A percentile compares a stretch with the other conserved stretches of the same genome.
phyloP scores from a whole-genome alignment of 2,329 filamentous ascomycete species.

The Pestalotiopsis sp. region DNA sequence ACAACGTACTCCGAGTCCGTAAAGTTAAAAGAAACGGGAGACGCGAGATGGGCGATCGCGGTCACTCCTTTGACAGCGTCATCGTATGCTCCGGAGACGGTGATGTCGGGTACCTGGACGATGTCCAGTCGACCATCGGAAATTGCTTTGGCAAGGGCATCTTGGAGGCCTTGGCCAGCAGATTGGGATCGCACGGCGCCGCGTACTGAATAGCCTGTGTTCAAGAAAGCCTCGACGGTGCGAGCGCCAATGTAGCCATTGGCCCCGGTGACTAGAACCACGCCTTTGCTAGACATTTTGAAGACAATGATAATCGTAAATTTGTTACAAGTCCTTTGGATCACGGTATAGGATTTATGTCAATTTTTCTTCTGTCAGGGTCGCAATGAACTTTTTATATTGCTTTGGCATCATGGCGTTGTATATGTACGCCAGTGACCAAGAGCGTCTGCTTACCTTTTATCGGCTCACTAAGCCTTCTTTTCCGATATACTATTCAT shows the following conservation, averaged over 20 bases:
- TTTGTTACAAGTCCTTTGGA: background rate
- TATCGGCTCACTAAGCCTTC: no score
- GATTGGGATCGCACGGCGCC: conserved; percentile 31
- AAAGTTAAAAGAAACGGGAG: conserved; percentile 20
- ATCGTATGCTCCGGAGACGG: conserved; percentile 33
- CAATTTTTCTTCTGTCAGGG: background rate
- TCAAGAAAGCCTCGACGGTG: conserved; percentile 30
- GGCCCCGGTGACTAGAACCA: conserved; percentile 36
- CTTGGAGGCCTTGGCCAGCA: conserved; percentile 18
- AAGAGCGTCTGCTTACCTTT: no score
- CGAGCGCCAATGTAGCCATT: conserved; percentile 36
- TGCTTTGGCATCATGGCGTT: no score
- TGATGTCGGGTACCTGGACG: conserved; percentile 34
- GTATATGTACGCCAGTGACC: no score
- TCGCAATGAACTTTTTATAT: no score
- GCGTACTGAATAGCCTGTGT: conserved; percentile 33
- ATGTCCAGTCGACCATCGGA: conserved; percentile 23
- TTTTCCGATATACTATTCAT: no score
- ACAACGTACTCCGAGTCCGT: conserved; percentile 20
- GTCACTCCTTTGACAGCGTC: conserved; percentile 30
- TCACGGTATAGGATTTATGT: background rate
- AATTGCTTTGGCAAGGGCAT: conserved; percentile 18
- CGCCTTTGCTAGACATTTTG: conserved; percentile 9
- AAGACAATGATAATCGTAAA: background rate
- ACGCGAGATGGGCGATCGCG: conserved; percentile 25